Base-by-base conservation (phyloP, 2,329 filamentous ascomycete species). In the Pestalotiopsis sp. region DNA sequence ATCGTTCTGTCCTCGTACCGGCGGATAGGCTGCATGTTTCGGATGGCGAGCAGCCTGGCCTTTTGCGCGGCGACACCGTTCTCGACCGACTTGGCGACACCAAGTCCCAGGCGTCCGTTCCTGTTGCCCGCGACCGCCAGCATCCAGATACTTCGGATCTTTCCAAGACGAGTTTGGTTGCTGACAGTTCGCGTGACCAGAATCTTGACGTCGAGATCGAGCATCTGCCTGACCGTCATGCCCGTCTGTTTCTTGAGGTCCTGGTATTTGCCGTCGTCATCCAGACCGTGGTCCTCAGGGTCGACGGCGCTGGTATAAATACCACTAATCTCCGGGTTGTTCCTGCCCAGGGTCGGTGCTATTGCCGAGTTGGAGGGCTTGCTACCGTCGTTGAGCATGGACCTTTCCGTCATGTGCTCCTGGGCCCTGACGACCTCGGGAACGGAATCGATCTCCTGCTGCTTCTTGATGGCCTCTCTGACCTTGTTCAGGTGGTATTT, bases 121-220 rank as follows among this genome's bases (percentile, higher is more conserved):
- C 90, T 88, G 81, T 98, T 97, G 66, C 96, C 96, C 5, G 94
- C 95, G 73, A 98, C 90, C 56, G 90, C 90, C 70, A 98, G 83
- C 74, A 90, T 86, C 76, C 95, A 97, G 56, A 86, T 76, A 80
- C 91, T 93, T 73, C 87, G 87, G 69, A 99, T 91, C 86, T 98
- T 99, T 78, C 96, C 96, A 82, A 99, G 90, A 84, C 95, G 93
- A 25, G 96, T 98, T 86, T 98, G 95, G 82, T 99, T 98, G 72
- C 89, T 85, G 69, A 99, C 96, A 56, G 82, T 81, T 76, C 95
- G 93, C 4, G 78, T 77, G 61, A 97, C 92, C 61, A 99, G 82
- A 62, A 87, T 85, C 86, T 97, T 97, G 72, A 88, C 83, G 68
- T 88, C 85, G 69, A 97, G 78, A 4, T 77, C 73, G 61, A 85